Base-by-base conservation (phyloP, 2,329 filamentous ascomycete species). In the Didymellaceae sp. region DNA sequence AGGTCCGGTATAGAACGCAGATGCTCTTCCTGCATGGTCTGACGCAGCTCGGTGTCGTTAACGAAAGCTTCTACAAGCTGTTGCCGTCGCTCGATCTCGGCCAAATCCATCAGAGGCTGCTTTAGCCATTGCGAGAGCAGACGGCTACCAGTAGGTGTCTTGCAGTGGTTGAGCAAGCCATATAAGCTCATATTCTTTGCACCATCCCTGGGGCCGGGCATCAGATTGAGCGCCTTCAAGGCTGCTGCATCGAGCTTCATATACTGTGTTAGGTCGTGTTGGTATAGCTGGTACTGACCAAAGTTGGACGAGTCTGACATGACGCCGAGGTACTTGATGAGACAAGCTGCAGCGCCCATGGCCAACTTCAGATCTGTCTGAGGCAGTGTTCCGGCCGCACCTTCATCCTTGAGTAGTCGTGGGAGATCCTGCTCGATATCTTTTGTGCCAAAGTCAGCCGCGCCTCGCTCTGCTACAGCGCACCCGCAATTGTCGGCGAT, bases 161-260 rank as follows among this genome's bases (percentile, higher is more conserved):
- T 97, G 85, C 94, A 99, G 73, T 97, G 92, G 65, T 99, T 97
- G 32, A 99, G 80, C 14, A 99, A 78, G 0, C 94, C 94, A 63
- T 90, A 99, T 43, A 99, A 73, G 68, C 92, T 97, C 94, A 99
- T 99, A 1, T 86, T 95, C 78, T 97, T 97, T n/a, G 91, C 84
- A 2, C 94, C 94, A 67, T 99, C 94, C 58, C 91, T 86, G 0
- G 90, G 90, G 5, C 94, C 93, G 5, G 94, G 95, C 92, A 99
- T 97, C 28, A 99, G 82, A 65, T 99, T 99, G 45, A 99, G 81
- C 0, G 94, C 94, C 66, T 95, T 93, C 33, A 99, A 78, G 0
- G 94, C 94, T 1, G 94, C 91, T 0, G 95, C 91, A 74, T 99
- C 94, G 4, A 99, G 81, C 75, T 97, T 99, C 94, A 99, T 99